Percentiles rank a stretch among this genome's conserved stretches.
Evolutionary conservation across 805 yeast species (phyloP).

Genomic region (Kodamaea jinghongensis): DNA sequence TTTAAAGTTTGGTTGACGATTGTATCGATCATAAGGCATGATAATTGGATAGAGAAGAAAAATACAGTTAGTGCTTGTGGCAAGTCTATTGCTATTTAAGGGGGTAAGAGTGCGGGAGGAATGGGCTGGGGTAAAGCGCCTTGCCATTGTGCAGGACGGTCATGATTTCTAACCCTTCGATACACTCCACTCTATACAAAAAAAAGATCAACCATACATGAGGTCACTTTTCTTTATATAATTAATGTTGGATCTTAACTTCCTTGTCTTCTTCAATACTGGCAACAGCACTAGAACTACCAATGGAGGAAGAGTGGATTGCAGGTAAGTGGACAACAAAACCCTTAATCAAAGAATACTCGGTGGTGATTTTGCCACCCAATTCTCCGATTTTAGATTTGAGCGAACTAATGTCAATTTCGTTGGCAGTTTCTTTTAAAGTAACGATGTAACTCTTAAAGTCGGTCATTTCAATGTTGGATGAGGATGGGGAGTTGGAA

Average conservation of each 20-base stretch:
- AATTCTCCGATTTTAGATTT: slow-evolving; percentile 47
- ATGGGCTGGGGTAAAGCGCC: slow-evolving; percentile 4
- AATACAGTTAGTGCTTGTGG: not conserved
- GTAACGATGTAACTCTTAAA: slow-evolving; percentile 42
- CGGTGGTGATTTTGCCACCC: slow-evolving; percentile 63
- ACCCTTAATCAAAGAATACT: slow-evolving; percentile 65
- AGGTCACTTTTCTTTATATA: not conserved
- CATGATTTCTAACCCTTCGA: no score
- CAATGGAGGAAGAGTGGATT: slow-evolving; percentile 46
- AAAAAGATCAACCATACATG: not conserved
- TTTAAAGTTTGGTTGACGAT: slow-evolving; percentile 62
- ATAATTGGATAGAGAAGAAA: not conserved
- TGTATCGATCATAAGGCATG: slow-evolving; percentile 12
- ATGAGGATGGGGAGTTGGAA: slow-evolving; percentile 1
- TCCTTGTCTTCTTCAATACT: slow-evolving; percentile 67
- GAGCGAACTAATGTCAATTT: slow-evolving; percentile 38
- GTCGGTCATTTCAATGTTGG: slow-evolving; percentile 22
- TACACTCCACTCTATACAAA: no score
- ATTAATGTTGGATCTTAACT: slow-evolving; percentile 44
- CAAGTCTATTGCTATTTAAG: slow-evolving; percentile 6
- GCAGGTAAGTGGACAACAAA: slow-evolving; percentile 59
- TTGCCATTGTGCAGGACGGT: slow-evolving; percentile 6
- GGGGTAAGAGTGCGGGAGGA: slow-evolving; percentile 1
- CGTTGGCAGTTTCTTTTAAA: slow-evolving; percentile 44
- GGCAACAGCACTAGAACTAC: slow-evolving; percentile 50